phyloP scores from a whole-genome alignment of 176 grass and related monocot genomes.

The Elaeis guineensis region DNA sequence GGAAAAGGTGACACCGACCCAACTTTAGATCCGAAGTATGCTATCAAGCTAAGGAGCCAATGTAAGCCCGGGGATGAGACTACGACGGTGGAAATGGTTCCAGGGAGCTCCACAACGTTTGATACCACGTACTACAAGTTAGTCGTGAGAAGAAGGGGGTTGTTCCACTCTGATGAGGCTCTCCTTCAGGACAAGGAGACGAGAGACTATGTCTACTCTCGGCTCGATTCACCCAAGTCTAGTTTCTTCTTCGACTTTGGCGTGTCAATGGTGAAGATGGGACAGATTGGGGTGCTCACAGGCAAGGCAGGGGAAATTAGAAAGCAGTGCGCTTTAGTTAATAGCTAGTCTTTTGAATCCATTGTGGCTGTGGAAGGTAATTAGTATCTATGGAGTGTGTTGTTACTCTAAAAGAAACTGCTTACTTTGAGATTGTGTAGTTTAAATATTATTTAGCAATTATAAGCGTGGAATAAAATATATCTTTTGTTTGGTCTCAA shows the following conservation, averaged over 20 bases:
- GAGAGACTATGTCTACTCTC: slow-evolving; percentile 20
- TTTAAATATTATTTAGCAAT: too few relatives aligned
- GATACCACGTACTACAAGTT: slow-evolving; percentile 52
- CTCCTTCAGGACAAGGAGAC: slow-evolving; percentile 50
- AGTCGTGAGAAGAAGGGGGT: slow-evolving; percentile 27
- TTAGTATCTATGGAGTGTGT: too few relatives aligned
- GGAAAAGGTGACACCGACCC: slow-evolving; percentile 33
- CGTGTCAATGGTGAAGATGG: slow-evolving; percentile 36
- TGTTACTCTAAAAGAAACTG: too few relatives aligned
- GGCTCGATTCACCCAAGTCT: slow-evolving; percentile 12
- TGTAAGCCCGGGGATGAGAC: slow-evolving; percentile 22
- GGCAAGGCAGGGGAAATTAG: slow-evolving; percentile 51
- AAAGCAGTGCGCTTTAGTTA: slow-evolving; percentile 6
- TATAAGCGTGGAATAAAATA: too few relatives aligned
- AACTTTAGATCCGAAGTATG: slow-evolving; percentile 32
- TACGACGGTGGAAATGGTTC: slow-evolving; percentile 57
- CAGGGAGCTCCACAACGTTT: slow-evolving; percentile 54
- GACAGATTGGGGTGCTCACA: slow-evolving; percentile 34
- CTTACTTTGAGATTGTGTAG: too few relatives aligned
- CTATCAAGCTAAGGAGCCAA: slow-evolving; percentile 7
- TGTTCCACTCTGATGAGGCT: slow-evolving; percentile 67
- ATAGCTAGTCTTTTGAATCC: too few relatives aligned
- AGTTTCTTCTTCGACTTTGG: slow-evolving; percentile 60
- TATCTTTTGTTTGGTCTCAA: too few relatives aligned
- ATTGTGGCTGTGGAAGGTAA: too few relatives aligned